Conservation (phyloP, 495 filamentous ascomycete species). For the Hypoxylon trugodes region DNA sequence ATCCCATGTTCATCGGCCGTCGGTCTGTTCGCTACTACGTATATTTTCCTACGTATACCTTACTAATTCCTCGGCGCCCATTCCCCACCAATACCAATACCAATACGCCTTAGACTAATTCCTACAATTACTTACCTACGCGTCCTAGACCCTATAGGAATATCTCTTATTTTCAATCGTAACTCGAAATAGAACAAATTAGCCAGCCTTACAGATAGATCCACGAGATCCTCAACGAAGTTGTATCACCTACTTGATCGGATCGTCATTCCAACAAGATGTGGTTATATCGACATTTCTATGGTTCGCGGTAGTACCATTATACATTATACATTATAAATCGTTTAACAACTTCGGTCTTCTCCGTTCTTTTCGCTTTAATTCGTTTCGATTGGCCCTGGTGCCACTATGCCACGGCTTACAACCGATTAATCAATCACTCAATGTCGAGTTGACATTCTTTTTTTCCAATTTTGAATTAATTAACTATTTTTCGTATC, state of each 20-base stretch:
- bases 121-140: no score
- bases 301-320: conserved; percentile 13
- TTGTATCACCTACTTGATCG: conserved; percentile 24
- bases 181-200: no score
- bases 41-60: no score
- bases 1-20: no score
- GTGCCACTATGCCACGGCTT: conserved; percentile 9
- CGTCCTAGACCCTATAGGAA: no score
- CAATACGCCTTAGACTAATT: no score
- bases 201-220: no score
- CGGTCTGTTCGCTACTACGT: no score
- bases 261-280: conserved; percentile 9
- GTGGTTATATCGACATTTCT: neutral
- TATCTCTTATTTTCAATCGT: no score
- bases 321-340: neutral
- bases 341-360: neutral
- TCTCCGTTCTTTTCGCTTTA: neutral
- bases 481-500: neutral
- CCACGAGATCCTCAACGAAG: conserved; percentile 9
- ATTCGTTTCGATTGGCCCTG: no score
- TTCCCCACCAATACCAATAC: no score
- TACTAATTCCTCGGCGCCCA: no score
- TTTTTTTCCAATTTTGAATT: neutral
- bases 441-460: conserved; percentile 1
- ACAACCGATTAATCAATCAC: neutral